These are phyloP conservation scores for Hymenoscyphus infarciens DNA, from an alignment of 2,329 filamentous ascomycete genomes.

Conservation along the genomic window DNA sequence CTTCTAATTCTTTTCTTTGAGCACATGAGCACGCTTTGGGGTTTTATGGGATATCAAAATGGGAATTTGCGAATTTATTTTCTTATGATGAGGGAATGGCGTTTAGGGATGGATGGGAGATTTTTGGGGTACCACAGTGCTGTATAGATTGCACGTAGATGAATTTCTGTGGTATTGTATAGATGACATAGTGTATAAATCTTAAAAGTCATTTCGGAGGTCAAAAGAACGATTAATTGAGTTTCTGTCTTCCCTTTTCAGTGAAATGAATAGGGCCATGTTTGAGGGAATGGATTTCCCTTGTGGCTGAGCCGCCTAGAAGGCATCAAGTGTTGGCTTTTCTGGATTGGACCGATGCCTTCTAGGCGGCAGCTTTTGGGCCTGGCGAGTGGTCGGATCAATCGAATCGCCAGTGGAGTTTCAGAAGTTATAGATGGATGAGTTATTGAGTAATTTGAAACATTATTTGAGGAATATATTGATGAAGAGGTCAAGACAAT, in stretches of 20 bases:
- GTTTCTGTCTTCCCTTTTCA: background rate
- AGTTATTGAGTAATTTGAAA: no score
- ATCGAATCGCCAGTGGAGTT: no score
- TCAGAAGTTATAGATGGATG: no score
- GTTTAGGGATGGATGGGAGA: background rate
- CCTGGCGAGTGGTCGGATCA: no score
- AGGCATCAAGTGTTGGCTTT: background rate
- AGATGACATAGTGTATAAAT: background rate
- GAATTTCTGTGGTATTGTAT: background rate
- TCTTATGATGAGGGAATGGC: background rate
- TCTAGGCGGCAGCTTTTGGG: background rate
- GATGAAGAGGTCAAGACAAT: no score
- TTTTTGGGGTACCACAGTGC: background rate
- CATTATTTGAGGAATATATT: no score
- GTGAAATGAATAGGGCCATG: background rate
- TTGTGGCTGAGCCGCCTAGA: background rate
- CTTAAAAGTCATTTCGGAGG: background rate
- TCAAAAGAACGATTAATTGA: background rate
- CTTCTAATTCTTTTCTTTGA: background rate
- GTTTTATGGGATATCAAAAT: slow-evolving; percentile 1
- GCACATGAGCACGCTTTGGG: background rate
- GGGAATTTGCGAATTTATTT: background rate
- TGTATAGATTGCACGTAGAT: background rate
- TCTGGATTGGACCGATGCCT: background rate
- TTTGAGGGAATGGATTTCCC: background rate